phyloP scores from a whole-genome alignment of 768 basidiomycete species.

The Peribolospora baueri region DNA sequence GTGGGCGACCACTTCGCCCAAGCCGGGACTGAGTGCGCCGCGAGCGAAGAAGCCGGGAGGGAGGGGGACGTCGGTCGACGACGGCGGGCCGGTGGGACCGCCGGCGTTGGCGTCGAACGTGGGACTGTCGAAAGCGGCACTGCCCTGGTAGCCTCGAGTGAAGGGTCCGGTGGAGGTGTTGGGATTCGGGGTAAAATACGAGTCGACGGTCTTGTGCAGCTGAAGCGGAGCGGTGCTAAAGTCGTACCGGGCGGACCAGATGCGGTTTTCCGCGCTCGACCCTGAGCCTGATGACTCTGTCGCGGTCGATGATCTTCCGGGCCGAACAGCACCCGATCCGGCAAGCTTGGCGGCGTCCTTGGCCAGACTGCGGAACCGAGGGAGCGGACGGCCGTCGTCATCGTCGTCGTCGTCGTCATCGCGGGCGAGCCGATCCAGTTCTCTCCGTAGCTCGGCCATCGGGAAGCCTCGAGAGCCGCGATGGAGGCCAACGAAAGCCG shows the following conservation, averaged over 20 bases:
- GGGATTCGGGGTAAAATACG: no score
- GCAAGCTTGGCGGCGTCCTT: slow-evolving; percentile 6
- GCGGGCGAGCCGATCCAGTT: slow-evolving; percentile 38
- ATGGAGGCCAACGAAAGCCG: slow-evolving; percentile 20
- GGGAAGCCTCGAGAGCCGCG: slow-evolving; percentile 21
- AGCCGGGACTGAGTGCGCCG: no score
- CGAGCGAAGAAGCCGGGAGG: no score
- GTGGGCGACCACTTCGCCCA: no score
- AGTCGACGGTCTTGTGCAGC: no score
- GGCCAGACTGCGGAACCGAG: slow-evolving; percentile 1
- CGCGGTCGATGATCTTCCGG: not conserved
- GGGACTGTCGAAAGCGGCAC: no score
- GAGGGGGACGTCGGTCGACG: no score
- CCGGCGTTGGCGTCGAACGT: no score
- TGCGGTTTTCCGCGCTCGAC: not conserved
- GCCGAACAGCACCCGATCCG: slow-evolving; percentile 5
- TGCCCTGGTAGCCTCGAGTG: no score
- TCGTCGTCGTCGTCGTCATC: slow-evolving; percentile 16
- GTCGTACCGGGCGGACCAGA: slow-evolving; percentile 19
- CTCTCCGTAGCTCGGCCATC: slow-evolving; percentile 39
- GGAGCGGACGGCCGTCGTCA: slow-evolving; percentile 3
- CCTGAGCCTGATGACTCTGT: not conserved
- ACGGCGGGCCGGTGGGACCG: no score
- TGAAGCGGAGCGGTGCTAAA: slow-evolving; percentile 13
- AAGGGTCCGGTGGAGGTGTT: no score